phyloP scores from a whole-genome alignment of 306 rosid genomes.

The Urtica urens region DNA sequence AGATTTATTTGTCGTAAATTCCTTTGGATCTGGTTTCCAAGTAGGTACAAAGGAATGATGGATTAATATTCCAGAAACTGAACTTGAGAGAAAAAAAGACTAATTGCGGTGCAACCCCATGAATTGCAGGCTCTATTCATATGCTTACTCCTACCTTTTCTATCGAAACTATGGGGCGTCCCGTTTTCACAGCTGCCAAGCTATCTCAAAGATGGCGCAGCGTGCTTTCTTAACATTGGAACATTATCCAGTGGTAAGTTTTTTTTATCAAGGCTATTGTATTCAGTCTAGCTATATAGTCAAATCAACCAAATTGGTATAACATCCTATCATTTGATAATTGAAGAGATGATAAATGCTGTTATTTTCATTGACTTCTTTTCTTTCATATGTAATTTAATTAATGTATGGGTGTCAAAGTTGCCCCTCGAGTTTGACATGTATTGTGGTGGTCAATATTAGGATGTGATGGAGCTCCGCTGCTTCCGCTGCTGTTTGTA shows the following conservation, averaged over 20 bases:
- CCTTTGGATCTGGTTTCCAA: conserved; percentile 86
- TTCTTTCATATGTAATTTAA: too few species aligned
- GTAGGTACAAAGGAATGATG: conserved; percentile 34
- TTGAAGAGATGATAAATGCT: too few species aligned
- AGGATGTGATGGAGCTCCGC: conserved; percentile 52
- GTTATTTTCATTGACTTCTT: too few species aligned
- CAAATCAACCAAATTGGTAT: too few species aligned
- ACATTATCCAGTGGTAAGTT: conserved; percentile 54
- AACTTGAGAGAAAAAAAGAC: neutral
- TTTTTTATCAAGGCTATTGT: neutral
- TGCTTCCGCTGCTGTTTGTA: conserved; percentile 36
- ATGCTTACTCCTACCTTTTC: conserved; percentile 62
- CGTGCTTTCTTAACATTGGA: conserved; percentile 71
- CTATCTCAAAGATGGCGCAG: conserved; percentile 80
- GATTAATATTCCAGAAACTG: conserved; percentile 4
- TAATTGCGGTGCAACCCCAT: conserved; percentile 3
- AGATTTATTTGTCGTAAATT: conserved; percentile 81
- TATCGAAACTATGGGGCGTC: conserved; percentile 82
- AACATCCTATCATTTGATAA: too few species aligned
- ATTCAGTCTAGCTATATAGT: too few species aligned
- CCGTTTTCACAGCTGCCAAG: conserved; percentile 73
- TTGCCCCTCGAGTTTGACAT: too few species aligned
- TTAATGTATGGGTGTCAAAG: too few species aligned
- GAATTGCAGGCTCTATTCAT: conserved; percentile 70
- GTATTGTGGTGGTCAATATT: too few species aligned